A percentile compares a stretch with the other conserved stretches of the same genome.
phyloP scores from a whole-genome alignment of 1,139 yeast genomes.

The Taphrina deformans region DNA sequence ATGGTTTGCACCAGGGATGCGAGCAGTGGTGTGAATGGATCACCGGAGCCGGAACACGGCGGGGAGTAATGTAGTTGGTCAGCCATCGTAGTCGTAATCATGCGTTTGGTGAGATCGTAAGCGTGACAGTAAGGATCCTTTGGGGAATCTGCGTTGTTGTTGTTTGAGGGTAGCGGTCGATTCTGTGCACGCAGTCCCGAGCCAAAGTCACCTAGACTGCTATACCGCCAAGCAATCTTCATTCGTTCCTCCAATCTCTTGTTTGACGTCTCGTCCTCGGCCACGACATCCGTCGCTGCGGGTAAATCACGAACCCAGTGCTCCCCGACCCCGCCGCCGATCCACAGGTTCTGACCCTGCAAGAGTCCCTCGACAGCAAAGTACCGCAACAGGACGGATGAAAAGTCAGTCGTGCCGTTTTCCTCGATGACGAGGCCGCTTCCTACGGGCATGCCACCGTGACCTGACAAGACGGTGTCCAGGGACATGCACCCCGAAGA shows the following conservation, averaged over 20 bases:
- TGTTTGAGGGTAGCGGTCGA: constrained; percentile 14
- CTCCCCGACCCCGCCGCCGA: constrained; percentile 63
- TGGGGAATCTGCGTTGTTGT: constrained; percentile 28
- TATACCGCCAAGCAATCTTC: constrained; percentile 88
- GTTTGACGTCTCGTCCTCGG: constrained; percentile 54
- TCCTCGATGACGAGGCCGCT: constrained; percentile 72
- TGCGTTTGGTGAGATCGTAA: constrained; percentile 38
- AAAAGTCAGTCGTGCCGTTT: constrained; percentile 84
- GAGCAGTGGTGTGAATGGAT: constrained; percentile 35
- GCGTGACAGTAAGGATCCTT: constrained; percentile 37
- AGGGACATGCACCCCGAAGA: constrained; percentile 44
- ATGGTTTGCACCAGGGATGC: constrained; percentile 31
- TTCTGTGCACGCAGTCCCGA: constrained; percentile 10
- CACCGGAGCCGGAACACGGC: constrained; percentile 20
- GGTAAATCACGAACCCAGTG: constrained; percentile 76
- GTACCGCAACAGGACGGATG: constrained; percentile 66
- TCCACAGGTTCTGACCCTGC: constrained; percentile 52
- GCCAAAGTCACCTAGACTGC: constrained; percentile 50
- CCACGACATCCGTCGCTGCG: constrained; percentile 47
- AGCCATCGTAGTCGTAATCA: constrained; percentile 10
- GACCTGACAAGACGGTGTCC: constrained; percentile 66
- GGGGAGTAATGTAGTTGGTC: constrained; percentile 4
- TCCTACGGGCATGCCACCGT: constrained; percentile 85
- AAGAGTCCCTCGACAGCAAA: constrained; percentile 78
- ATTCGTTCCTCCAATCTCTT: constrained; percentile 49